Percentiles rank a stretch among this genome's conserved stretches.
These are phyloP conservation scores for Mucor mucedo DNA, from an alignment of 371 early-diverging fungal species.

Conservation along the genomic window DNA sequence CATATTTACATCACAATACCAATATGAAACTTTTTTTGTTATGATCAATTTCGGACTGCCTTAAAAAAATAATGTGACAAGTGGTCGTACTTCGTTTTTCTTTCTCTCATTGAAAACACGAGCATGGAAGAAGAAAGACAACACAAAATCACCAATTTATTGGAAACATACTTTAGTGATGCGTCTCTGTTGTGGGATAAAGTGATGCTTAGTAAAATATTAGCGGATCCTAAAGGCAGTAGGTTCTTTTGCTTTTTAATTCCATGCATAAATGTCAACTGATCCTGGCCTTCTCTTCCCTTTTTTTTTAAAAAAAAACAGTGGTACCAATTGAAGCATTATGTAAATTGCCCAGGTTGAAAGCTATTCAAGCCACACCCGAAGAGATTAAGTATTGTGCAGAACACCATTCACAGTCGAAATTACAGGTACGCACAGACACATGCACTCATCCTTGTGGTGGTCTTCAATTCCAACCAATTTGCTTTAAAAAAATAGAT, in stretches of 20 bases:
- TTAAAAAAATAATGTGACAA: too few relatives aligned
- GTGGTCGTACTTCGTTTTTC: too few relatives aligned
- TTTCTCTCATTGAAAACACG: too few relatives aligned
- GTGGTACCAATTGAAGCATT: slow-evolving; percentile 34
- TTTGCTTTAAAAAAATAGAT: not conserved
- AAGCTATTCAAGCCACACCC: slow-evolving; percentile 22
- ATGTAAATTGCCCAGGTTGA: slow-evolving; percentile 26
- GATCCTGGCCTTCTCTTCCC: not conserved
- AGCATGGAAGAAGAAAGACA: slow-evolving; percentile 9
- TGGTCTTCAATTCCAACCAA: not conserved
- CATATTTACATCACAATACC: too few relatives aligned
- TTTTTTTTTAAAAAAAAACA: slow-evolving; percentile 9
- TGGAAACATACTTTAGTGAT: slow-evolving; percentile 52
- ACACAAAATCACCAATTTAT: slow-evolving; percentile 34
- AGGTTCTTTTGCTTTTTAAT: slow-evolving; percentile 10
- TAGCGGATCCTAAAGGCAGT: slow-evolving; percentile 37
- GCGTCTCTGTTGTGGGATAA: slow-evolving; percentile 50
- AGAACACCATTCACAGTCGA: slow-evolving; percentile 9
- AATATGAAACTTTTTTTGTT: too few relatives aligned
- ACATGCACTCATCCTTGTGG: not conserved
- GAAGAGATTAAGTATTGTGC: slow-evolving; percentile 37
- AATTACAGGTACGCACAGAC: slow-evolving; percentile 24
- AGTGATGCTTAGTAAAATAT: slow-evolving; percentile 32
- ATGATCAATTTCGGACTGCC: too few relatives aligned
- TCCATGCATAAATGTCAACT: not conserved